These are phyloP conservation scores for Parasarocladium wereldwijsianum DNA, from an alignment of 2,329 filamentous ascomycete genomes.

Conservation along the genomic window DNA sequence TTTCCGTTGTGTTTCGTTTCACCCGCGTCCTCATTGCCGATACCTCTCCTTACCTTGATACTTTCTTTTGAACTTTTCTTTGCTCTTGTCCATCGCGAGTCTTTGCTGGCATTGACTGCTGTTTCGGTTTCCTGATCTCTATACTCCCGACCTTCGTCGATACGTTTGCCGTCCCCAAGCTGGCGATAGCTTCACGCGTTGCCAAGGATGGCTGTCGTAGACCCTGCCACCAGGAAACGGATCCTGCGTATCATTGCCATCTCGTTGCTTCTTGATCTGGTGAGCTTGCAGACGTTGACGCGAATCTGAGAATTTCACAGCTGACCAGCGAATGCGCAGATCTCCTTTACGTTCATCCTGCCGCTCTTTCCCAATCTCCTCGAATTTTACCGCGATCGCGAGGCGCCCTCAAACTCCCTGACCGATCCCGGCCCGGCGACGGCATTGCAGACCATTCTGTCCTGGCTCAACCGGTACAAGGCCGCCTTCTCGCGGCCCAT, in stretches of 20 bases:
- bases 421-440: constrained; percentile 35
- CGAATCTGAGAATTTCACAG: constrained; percentile 1
- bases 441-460: constrained; percentile 64
- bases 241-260: constrained; percentile 80
- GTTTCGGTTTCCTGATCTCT: constrained; percentile 4
- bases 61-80: neutral
- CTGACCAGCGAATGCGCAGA: constrained; percentile 33
- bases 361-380: constrained; percentile 90
- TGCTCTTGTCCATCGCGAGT: neutral
- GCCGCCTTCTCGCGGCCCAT: constrained; percentile 83
- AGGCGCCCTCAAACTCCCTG: constrained; percentile 35
- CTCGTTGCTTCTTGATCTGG: constrained; percentile 78
- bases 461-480: constrained; percentile 87
- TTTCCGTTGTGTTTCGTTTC: too few species aligned
- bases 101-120: constrained; percentile 3
- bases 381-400: constrained; percentile 85
- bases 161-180: neutral
- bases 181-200: constrained; percentile 6
- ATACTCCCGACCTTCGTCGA: neutral
- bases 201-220: constrained; percentile 34
- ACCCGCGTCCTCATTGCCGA: neutral
- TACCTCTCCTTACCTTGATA: neutral
- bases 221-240: constrained; percentile 51
- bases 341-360: constrained; percentile 97
- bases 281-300: too few species aligned